Conservation (phyloP, 192 early-diverging fungal genomes). For the Entomortierella beljakovae region DNA sequence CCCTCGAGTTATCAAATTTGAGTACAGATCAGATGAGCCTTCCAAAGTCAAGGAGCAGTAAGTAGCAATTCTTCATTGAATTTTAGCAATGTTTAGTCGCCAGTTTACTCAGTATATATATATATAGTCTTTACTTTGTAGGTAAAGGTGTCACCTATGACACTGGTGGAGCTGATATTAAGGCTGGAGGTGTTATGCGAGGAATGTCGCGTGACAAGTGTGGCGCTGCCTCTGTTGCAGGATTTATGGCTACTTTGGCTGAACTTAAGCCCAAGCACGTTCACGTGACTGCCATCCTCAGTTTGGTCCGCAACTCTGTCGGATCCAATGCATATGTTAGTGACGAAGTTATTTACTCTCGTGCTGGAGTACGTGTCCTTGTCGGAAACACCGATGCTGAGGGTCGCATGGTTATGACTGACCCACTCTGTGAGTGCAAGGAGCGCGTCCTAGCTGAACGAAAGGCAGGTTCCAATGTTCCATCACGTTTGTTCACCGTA, state of each 20-base stretch:
- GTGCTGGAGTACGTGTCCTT: constrained; percentile 81
- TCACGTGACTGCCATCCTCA: constrained; percentile 77
- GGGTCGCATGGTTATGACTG: constrained; percentile 91
- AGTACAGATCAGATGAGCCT: constrained; percentile 78
- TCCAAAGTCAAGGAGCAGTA: constrained; percentile 82
- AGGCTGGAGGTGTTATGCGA: constrained; percentile 84
- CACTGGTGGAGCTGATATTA: constrained; percentile 91
- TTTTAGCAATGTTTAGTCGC: neutral
- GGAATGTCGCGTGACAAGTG: constrained; percentile 94
- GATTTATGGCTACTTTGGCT: constrained; percentile 81
- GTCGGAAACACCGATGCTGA: constrained; percentile 93
- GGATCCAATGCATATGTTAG: constrained; percentile 84
- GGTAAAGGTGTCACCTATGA: constrained; percentile 95
- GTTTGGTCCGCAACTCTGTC: constrained; percentile 86
- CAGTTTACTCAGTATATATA: constrained; percentile 3
- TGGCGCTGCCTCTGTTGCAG: constrained; percentile 85
- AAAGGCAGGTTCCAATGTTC: constrained; percentile 51
- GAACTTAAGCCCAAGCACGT: constrained; percentile 71
- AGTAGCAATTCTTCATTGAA: constrained; percentile 4
- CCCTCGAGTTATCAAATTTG: constrained; percentile 73
- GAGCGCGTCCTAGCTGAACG: constrained; percentile 76
- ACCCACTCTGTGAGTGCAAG: constrained; percentile 79
- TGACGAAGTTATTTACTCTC: constrained; percentile 84
- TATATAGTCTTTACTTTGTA: constrained; percentile 77
- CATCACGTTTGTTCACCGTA: constrained; percentile 77